Base-by-base conservation (phyloP, 2,329 filamentous ascomycete species). In the Nannizzia gypsea region DNA sequence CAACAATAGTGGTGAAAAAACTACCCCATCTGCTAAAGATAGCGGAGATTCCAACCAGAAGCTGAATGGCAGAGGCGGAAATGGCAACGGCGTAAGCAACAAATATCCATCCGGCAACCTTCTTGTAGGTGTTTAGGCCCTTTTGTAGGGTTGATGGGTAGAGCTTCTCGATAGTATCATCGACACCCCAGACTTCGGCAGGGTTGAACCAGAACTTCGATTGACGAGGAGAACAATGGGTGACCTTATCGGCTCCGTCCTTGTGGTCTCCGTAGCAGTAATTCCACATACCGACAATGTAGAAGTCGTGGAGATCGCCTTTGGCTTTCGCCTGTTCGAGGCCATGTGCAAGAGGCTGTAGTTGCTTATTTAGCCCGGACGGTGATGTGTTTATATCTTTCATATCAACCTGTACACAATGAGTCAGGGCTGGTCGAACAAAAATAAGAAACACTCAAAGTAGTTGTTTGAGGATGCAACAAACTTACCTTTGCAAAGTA, bases 261-360 rank as follows among this genome's bases (percentile, higher is more conserved):
- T 78, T 78, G 65, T 78, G 72, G 57, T 80, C 74, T 58, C 81
- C 83, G 60, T 78, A 77, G 81, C 93, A 97, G 81, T 90, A 96
- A 71, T 87, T 88, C 88, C 89, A 95, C 40, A 97, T 80, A 69
- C 82, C 83, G 70, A 97, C 80, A 63, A 88, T 82, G 81, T 96
- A 97, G 68, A 84, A 80, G 70, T 92, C 84, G 68, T 81, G 82
- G 61, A 96, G 81, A 78, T 48, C 89, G 78, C 48, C 72, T 64
- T 15, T 69, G 62, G 38, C 60, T 62, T 76, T 66, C 6, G 75
- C 70, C 5, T 71, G 63, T 38, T 71, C 57, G 20, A 78, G 67
- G 26, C 72, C 69, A 11, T 69, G 63, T 22, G 66, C 64, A 28
- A 69, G 60, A 17, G 66, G 57, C 13, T 64, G 64, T 26, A 79